Conservation (phyloP, 805 yeast species). For the Nematodospora valgi region DNA sequence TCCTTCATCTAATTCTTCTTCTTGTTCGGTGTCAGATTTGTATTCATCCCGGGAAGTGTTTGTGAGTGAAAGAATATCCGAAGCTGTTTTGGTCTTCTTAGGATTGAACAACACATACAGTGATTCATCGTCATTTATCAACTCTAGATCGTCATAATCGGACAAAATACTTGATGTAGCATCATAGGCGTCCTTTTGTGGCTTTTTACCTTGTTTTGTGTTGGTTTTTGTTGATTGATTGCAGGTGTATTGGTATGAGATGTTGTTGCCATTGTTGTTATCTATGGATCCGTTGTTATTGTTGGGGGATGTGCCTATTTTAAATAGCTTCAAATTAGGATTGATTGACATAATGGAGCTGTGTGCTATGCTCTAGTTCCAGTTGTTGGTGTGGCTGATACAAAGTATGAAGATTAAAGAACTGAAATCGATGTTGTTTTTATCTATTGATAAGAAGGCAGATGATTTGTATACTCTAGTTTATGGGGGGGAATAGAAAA, state of each 20-base stretch:
- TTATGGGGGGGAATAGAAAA: too few species aligned
- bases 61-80: constrained; percentile 27
- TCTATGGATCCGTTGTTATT: constrained; percentile 3
- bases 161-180: constrained; percentile 16
- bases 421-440: too few species aligned
- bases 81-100: constrained; percentile 11
- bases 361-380: too few species aligned
- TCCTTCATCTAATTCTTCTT: constrained; percentile 7
- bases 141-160: constrained; percentile 11
- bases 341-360: constrained; percentile 14
- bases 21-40: constrained; percentile 2
- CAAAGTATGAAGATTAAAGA: not conserved
- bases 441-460: too few species aligned
- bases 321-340: constrained; percentile 9
- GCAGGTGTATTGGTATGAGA: constrained; percentile 3
- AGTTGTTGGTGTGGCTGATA: not conserved
- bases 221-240: constrained; percentile 7
- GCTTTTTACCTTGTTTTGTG: not conserved
- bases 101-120: constrained; percentile 28
- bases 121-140: constrained; percentile 14
- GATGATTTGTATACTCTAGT: too few species aligned
- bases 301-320: constrained; percentile 1
- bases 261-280: not conserved
- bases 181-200: constrained; percentile 9
- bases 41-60: constrained; percentile 14